Percentiles rank a stretch among this genome's conserved stretches.
These are phyloP conservation scores for Boechera retrofracta DNA, from an alignment of 345 rosid species.

Conservation along the genomic window DNA sequence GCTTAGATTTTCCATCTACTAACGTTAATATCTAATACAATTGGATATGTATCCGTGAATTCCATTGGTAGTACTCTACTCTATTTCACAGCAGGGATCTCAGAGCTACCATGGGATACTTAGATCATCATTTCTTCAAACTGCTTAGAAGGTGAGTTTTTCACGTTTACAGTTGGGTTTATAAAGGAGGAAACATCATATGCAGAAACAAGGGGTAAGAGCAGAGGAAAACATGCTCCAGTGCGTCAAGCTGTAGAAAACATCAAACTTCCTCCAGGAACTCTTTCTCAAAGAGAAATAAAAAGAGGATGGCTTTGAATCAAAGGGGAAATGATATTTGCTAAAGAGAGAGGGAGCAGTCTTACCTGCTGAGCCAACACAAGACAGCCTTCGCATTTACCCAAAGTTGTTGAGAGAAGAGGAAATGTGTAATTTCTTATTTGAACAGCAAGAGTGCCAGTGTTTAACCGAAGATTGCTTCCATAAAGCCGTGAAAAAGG, in stretches of 20 bases:
- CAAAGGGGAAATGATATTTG: constrained; percentile 4
- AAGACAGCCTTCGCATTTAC: constrained; percentile 85
- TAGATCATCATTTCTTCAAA: neutral
- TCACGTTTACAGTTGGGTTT: neutral
- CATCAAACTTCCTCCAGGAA: neutral
- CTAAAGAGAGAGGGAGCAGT: constrained; percentile 8
- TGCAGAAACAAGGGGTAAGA: neutral
- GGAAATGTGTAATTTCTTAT: constrained; percentile 83
- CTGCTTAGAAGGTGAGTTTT: neutral
- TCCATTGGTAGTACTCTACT: neutral
- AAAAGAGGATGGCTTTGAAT: neutral
- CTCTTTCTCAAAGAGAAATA: neutral
- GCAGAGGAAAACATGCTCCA: neutral
- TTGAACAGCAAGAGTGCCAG: constrained; percentile 69
- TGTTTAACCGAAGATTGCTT: constrained; percentile 65
- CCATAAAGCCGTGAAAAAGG: constrained; percentile 95
- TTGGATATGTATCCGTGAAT: neutral
- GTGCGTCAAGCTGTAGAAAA: neutral
- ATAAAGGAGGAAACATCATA: constrained; percentile 7
- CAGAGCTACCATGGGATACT: neutral
- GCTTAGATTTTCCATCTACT: neutral
- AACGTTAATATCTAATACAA: neutral
- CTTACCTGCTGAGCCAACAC: constrained; percentile 94
- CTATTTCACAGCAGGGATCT: constrained; percentile 2
- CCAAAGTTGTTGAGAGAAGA: constrained; percentile 72